Evolutionary conservation across 2,329 filamentous ascomycete species (phyloP).

Genomic region (Parafenestella ontariensis): DNA sequence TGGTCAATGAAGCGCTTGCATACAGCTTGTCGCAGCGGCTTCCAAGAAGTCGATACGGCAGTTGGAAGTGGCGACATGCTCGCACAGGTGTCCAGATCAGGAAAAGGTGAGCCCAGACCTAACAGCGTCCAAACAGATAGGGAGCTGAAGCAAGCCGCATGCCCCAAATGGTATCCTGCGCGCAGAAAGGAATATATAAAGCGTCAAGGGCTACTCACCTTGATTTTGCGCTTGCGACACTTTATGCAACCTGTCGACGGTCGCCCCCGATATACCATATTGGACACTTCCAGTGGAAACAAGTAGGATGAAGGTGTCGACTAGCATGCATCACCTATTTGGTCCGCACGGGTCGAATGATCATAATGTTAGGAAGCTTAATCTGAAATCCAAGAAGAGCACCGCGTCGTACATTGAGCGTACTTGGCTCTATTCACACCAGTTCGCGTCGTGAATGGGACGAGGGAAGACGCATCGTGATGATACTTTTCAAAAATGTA

Average conservation of each 20-base stretch:
- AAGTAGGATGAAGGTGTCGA: neutral
- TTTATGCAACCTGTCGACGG: constrained; percentile 44
- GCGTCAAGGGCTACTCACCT: constrained; percentile 32
- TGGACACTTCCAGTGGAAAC: neutral
- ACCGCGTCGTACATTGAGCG: neutral
- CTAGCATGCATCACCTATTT: neutral
- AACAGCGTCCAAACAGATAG: neutral
- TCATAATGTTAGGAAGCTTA: neutral
- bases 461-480: neutral
- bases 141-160: neutral
- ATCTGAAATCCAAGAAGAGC: neutral
- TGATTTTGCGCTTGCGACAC: constrained; percentile 52
- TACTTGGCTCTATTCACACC: neutral
- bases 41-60: neutral
- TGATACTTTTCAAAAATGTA: too few relatives aligned
- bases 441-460: neutral
- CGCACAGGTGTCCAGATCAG: constrained; percentile 9
- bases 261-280: constrained; percentile 44
- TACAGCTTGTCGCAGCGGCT: neutral
- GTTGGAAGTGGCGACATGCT: neutral
- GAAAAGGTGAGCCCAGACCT: neutral
- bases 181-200: neutral
- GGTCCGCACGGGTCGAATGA: neutral
- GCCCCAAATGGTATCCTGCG: neutral
- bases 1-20: neutral